phyloP scores from a whole-genome alignment of 2,329 filamentous ascomycete genomes.

The Neofusicoccum laricinum region DNA sequence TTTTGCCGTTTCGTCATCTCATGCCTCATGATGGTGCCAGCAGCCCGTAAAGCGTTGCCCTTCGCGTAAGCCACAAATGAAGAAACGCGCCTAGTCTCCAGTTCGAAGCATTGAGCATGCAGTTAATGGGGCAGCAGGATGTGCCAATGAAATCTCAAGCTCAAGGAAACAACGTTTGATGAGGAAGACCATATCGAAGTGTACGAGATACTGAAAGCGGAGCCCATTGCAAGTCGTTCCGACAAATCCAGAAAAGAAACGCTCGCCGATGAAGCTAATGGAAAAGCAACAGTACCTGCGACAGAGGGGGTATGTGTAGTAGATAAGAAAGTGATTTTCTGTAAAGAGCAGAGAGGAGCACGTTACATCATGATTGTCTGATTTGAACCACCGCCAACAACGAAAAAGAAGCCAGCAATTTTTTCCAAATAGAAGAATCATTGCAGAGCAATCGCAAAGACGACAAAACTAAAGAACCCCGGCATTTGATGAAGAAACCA shows the following conservation, averaged over 20 bases:
- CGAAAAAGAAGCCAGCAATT: constrained; percentile 15
- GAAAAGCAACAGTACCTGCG: constrained; percentile 14
- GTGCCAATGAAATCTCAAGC: constrained; percentile 3
- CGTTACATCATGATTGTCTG: constrained; percentile 17
- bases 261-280: constrained; percentile 13
- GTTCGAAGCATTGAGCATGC: background rate
- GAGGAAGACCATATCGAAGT: constrained; percentile 9
- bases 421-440: constrained; percentile 16
- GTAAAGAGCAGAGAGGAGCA: constrained; percentile 16
- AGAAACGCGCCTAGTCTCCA: background rate
- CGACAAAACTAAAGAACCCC: constrained; percentile 16
- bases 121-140: constrained; percentile 3
- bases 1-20: constrained; percentile 8
- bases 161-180: constrained; percentile 1
- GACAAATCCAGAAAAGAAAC: constrained; percentile 16
- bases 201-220: constrained; percentile 12
- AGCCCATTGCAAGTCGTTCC: constrained; percentile 8
- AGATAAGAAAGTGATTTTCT: constrained; percentile 16
- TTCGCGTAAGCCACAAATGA: background rate
- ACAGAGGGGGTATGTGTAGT: constrained; percentile 15
- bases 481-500: constrained; percentile 15
- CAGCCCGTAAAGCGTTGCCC: background rate
- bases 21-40: background rate
- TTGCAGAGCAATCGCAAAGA: constrained; percentile 15
- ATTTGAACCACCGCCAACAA: constrained; percentile 14